Evolutionary conservation across 176 grass and related monocot genomes (phyloP).

Genomic region (Eremochloa ophiuroides): DNA sequence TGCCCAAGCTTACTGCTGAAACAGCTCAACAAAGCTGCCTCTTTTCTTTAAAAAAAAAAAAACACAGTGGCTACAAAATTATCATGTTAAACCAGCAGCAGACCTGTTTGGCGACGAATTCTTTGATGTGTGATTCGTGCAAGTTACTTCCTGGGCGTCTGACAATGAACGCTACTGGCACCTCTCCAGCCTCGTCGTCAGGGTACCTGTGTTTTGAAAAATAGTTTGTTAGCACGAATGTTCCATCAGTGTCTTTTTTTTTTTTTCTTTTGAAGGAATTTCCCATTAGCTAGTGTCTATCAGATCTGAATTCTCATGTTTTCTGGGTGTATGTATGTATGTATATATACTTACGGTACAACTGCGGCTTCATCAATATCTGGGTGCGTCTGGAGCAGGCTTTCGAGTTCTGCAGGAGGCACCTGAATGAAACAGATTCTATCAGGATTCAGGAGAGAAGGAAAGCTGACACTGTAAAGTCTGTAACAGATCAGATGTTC

Average conservation of each 20-base stretch:
- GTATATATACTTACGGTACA: constrained; percentile 37
- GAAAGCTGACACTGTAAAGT: background rate
- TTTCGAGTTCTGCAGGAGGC: constrained; percentile 43
- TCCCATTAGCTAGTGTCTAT: background rate
- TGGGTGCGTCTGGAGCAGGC: constrained; percentile 46
- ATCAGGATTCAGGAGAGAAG: background rate
- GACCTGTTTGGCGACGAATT: constrained; percentile 45
- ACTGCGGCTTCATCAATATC: constrained; percentile 45
- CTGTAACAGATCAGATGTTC: background rate
- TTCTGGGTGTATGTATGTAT: background rate
- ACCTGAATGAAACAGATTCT: constrained; percentile 24
- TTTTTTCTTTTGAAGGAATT: background rate
- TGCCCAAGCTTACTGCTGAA: too few relatives aligned
- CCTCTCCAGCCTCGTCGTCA: constrained; percentile 38
- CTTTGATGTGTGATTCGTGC: constrained; percentile 23
- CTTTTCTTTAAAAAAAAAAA: too few relatives aligned
- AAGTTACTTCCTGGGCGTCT: background rate
- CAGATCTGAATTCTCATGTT: background rate
- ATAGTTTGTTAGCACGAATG: background rate
- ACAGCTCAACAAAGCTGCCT: too few relatives aligned
- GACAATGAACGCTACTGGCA: constrained; percentile 41
- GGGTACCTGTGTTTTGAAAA: constrained; percentile 25
- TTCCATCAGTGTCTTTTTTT: background rate
- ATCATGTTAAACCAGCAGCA: background rate
- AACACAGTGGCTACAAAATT: too few relatives aligned